A percentile compares a stretch with the other conserved stretches of the same genome.
These are phyloP conservation scores for Plantago major DNA, from an alignment of 257 asterid species.

Conservation along the genomic window DNA sequence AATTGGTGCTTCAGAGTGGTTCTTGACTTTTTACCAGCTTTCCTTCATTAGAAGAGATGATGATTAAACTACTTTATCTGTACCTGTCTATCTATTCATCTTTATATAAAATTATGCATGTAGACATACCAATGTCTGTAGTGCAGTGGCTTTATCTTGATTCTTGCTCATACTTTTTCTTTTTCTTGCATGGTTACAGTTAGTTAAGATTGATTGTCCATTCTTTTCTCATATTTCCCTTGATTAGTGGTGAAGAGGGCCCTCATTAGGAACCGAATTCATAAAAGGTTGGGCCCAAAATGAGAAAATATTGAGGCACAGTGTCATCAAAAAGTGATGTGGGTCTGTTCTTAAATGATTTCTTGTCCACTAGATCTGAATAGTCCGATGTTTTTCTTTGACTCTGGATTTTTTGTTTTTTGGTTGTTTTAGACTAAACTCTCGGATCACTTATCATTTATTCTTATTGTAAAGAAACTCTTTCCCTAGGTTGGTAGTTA, in stretches of 20 bases:
- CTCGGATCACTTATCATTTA: no score
- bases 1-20: conserved; percentile 6
- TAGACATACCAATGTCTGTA: conserved; percentile 12
- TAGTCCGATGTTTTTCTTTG: conserved; percentile 16
- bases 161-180: conserved; percentile 18
- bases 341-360: conserved; percentile 25
- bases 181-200: conserved; percentile 26
- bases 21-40: conserved; percentile 9
- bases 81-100: conserved; percentile 2
- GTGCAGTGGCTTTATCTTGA: conserved; percentile 16
- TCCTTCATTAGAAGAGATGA: conserved; percentile 17
- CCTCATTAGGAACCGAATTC: conserved; percentile 32
- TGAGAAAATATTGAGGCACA: conserved; percentile 26
- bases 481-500: neutral
- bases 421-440: neutral
- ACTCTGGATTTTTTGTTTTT: neutral
- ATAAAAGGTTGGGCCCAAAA: conserved; percentile 36
- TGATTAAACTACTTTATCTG: neutral
- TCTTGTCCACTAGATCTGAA: conserved; percentile 30
- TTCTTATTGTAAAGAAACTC: no score
- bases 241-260: conserved; percentile 38
- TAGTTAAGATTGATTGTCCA: conserved; percentile 36
- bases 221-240: conserved; percentile 18
- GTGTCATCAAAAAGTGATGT: conserved; percentile 16
- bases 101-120: conserved; percentile 22